Evolutionary conservation across 352 stramenopile species (phyloP).

Genomic region (Phytophthora fragariae): DNA sequence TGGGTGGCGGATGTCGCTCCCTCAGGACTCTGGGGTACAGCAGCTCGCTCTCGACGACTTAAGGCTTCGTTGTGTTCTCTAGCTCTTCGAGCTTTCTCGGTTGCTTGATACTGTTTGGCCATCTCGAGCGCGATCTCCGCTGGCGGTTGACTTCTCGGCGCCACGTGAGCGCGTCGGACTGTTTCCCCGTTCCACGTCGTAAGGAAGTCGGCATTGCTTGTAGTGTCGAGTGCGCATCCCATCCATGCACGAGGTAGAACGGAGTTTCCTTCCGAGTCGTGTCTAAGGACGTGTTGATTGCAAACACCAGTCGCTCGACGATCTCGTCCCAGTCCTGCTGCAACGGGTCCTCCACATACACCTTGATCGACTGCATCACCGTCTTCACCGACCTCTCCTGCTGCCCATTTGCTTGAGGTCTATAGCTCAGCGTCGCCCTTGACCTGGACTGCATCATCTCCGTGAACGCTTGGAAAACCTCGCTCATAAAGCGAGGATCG

Average conservation of each 20-base stretch:
- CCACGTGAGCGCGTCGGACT: neutral
- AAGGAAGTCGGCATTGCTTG: neutral
- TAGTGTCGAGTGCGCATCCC: neutral
- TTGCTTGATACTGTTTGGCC: constrained; percentile 7
- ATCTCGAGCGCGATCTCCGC: constrained; percentile 3
- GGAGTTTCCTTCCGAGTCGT: neutral
- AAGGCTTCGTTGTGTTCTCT: constrained; percentile 12
- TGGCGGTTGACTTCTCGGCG: neutral
- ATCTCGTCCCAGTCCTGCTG: constrained; percentile 24
- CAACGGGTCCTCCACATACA: constrained; percentile 9
- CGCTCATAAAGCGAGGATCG: constrained; percentile 26
- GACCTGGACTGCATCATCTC: constrained; percentile 13
- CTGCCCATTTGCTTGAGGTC: constrained; percentile 23
- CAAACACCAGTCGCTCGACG: constrained; percentile 2
- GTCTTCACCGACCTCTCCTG: constrained; percentile 16
- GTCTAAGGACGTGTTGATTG: neutral
- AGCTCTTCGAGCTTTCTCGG: constrained; percentile 4
- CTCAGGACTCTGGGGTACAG: neutral
- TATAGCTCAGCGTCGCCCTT: constrained; percentile 17
- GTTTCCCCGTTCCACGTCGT: neutral
- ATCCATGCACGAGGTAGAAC: neutral
- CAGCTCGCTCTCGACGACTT: neutral
- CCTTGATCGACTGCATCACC: constrained; percentile 7
- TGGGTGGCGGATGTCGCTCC: too few relatives aligned
- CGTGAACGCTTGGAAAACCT: constrained; percentile 18